Base-by-base conservation (phyloP, 768 basidiomycete species). In the Termitomyces sp. region DNA sequence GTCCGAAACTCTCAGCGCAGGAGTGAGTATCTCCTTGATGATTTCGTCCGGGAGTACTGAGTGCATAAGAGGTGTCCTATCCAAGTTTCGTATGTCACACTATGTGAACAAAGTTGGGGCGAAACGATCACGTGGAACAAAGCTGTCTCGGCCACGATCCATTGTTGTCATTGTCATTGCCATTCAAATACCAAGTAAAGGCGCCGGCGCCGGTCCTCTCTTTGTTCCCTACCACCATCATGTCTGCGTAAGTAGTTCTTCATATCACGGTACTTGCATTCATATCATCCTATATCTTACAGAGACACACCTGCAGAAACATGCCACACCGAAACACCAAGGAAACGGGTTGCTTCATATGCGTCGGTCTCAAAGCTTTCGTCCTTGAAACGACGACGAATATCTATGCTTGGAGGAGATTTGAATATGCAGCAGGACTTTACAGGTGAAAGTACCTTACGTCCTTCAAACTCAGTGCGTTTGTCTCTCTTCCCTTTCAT, bases 321-420 rank as follows among this genome's bases (percentile, higher is more conserved):
- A n/a, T 65, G 64, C 29, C 46, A 55, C 2, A 61, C 57, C 26
- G 61, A 59, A 56, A 66, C 65, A 28, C 65, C 62, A 10, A 62
- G 66, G 53, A 77, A 76, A 53, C 75, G 76, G 6, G 68, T 70
- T 6, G 67, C 71, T 8, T 74, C 75, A 29, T 69, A 70, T 56
- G 65, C 70, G 29, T 76, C 72, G 13, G 67, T 75, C 44, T 74
- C 74, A 8, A 75, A 73, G 55, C 66, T 72, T 39, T 76, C 73
- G 28, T 78, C 79, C 6, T 59, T 68, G 53, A 80, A 80, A 60
- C 66, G 76, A 36, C 68, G 77, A 61, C 68, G 79, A 18, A 67
- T 78, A 18, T 80, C 79, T 2, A 64, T 72, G 7, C 67, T 73
- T 13, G 68, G 71, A 18, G 69, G 70, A 24, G 76, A 80, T 51